Conservation (phyloP, 495 filamentous ascomycete species). For the Platismatia glauca region DNA sequence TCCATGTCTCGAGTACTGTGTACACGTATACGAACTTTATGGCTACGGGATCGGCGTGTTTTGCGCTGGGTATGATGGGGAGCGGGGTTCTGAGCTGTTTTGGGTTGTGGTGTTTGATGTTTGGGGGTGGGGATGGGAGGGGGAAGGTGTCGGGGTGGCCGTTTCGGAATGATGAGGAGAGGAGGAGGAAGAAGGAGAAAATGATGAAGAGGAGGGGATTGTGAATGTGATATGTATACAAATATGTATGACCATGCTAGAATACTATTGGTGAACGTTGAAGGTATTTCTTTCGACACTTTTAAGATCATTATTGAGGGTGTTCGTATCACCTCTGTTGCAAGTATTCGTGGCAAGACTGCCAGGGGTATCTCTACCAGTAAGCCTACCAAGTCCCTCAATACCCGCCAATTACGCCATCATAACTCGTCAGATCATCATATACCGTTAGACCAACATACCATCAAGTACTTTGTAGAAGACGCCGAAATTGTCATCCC, state of each 20-base stretch:
- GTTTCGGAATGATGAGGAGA: slow-evolving; percentile 47
- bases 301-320: too few species aligned
- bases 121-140: slow-evolving; percentile 63
- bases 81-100: slow-evolving; percentile 48
- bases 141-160: slow-evolving; percentile 73
- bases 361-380: slow-evolving; percentile 3
- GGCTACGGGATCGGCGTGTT: slow-evolving; percentile 42
- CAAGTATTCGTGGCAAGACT: too few species aligned
- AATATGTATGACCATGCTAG: not conserved
- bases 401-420: too few species aligned
- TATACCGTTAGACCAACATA: slow-evolving; percentile 28
- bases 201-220: slow-evolving; percentile 26
- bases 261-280: too few species aligned
- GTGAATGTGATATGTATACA: not conserved
- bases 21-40: slow-evolving; percentile 60
- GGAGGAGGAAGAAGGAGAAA: slow-evolving; percentile 46
- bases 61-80: slow-evolving; percentile 44
- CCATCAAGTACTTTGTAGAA: slow-evolving; percentile 42
- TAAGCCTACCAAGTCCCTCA: not conserved
- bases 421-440: not conserved
- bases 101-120: slow-evolving; percentile 68
- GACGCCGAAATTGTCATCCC: slow-evolving; percentile 40
- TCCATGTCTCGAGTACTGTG: slow-evolving; percentile 55
- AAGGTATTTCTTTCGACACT: not conserved
- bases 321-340: not conserved